Evolutionary conservation across 345 rosid genomes (phyloP).

Genomic region (Zanthoxylum bungeanum): DNA sequence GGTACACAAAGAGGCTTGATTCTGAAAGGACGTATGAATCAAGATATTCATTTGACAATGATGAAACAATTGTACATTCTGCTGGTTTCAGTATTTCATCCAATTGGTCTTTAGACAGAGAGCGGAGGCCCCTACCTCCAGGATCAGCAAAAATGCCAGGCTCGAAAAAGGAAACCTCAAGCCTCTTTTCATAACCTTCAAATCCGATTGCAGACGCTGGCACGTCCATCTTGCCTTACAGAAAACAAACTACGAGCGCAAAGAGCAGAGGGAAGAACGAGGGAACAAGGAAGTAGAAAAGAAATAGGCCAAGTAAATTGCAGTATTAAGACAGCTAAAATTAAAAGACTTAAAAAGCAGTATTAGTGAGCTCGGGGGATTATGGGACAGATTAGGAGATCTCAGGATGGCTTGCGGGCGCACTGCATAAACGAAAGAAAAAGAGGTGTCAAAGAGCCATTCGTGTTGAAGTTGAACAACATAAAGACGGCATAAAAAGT

Average conservation of each 20-base stretch:
- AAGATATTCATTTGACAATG: slow-evolving; percentile 64
- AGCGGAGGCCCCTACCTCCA: slow-evolving; percentile 59
- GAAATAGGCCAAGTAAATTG: slow-evolving; percentile 21
- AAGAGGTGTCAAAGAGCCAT: slow-evolving; percentile 6
- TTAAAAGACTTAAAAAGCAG: slow-evolving; percentile 19
- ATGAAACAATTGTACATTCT: slow-evolving; percentile 85
- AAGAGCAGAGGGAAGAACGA: slow-evolving; percentile 39
- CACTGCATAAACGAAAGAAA: slow-evolving; percentile 48
- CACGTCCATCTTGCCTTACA: slow-evolving; percentile 50
- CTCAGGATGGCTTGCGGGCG: slow-evolving; percentile 86
- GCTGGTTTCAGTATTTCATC: slow-evolving; percentile 79
- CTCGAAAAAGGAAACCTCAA: slow-evolving; percentile 69
- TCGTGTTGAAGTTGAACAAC: neutral
- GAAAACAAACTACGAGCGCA: slow-evolving; percentile 24
- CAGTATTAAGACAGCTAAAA: slow-evolving; percentile 1
- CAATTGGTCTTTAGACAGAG: slow-evolving; percentile 61
- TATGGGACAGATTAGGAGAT: slow-evolving; percentile 16
- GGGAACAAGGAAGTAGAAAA: slow-evolving; percentile 29
- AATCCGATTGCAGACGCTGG: slow-evolving; percentile 81
- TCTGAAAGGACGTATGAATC: slow-evolving; percentile 97
- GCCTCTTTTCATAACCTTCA: slow-evolving; percentile 96
- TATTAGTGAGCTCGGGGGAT: slow-evolving; percentile 12
- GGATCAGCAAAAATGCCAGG: slow-evolving; percentile 71
- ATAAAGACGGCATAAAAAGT: neutral
- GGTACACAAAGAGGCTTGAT: slow-evolving; percentile 91